These are phyloP conservation scores for Globisporangium heterothallicum DNA, from an alignment of 352 stramenopile genomes.

Conservation along the genomic window DNA sequence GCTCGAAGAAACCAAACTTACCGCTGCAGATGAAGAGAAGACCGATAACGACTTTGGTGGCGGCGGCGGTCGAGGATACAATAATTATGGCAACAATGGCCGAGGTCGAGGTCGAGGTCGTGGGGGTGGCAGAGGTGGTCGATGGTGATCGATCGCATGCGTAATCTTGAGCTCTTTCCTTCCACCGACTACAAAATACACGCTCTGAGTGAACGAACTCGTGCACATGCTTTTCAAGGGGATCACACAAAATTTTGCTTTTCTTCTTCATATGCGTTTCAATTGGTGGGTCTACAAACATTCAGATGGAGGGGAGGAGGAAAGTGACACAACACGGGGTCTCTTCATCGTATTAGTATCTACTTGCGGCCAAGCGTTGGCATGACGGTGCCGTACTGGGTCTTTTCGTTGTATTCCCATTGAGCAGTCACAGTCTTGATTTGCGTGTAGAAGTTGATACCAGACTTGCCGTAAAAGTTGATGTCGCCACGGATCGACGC, in stretches of 20 bases:
- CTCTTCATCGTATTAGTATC: no score
- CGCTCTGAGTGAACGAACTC: no score
- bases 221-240: no score
- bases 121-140: constrained; percentile 22
- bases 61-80: constrained; percentile 21
- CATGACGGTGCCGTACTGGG: constrained; percentile 90
- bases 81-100: constrained; percentile 16
- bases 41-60: constrained; percentile 35
- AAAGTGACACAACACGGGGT: no score
- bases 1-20: constrained; percentile 68
- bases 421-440: constrained; percentile 97
- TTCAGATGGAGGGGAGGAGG: not conserved
- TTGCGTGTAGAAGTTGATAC: constrained; percentile 97
- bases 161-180: no score
- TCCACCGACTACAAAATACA: no score
- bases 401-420: constrained; percentile 91
- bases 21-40: constrained; percentile 57
- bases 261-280: no score
- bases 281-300: not conserved
- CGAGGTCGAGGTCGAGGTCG: constrained; percentile 35
- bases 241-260: no score
- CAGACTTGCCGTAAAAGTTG: constrained; percentile 97
- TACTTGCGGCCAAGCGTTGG: constrained; percentile 81
- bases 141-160: not conserved
- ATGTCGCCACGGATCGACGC: constrained; percentile 93